Base-by-base conservation (phyloP, 202 grass and related monocot genomes). In the Brachypodium distachyon region DNA sequence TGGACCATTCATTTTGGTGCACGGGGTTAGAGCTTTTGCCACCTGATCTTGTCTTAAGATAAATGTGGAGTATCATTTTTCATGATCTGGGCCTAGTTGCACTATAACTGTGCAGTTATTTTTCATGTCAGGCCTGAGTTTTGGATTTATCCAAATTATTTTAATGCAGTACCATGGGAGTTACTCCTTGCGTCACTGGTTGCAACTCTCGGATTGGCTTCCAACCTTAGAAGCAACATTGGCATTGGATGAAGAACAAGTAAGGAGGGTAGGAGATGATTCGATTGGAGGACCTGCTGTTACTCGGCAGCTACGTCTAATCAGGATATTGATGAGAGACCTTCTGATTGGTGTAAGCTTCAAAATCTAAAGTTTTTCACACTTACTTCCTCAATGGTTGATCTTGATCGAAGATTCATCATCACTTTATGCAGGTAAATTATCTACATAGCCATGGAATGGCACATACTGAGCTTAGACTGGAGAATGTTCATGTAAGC, bases 401-500 rank as follows among this genome's bases (percentile, higher is more conserved):
- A 31, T 78, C 17, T 77, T 59, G 39, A 73, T 18, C 56, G 38
- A 81, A 50, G 7, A 38, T 43, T 14, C 18, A 49, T 61, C n/a
- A 61, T 88, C 29, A 27, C 16, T 42, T 63, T 25, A 50, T 86
- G 21, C 70, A 97, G 94, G 94, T 97, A 53, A 97, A 97, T 84
- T 97, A 97, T 80, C 74, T 97, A 70, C 94, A 97, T 84, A 94
- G 73, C 82, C 94, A 97, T 90, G 94, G 91, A 42, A 80, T 97
- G 74, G 94, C 94, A 25, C 94, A 97, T 76, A 97, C 94, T 26
- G 94, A 94, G 69, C 78, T 97, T 82, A 88, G 91, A 57, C 67
- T 97, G 33, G 94, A 97, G 73, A 97, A 94, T 78, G 84, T 97
- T 64, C 94, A 97, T 27, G 92, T 97, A 71, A 97, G 94, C 87